Evolutionary conservation across 2,329 filamentous ascomycete genomes (phyloP), one percentile per base, ranked within the genome.

Genomic region (Acrocalymma vagum): DNA sequence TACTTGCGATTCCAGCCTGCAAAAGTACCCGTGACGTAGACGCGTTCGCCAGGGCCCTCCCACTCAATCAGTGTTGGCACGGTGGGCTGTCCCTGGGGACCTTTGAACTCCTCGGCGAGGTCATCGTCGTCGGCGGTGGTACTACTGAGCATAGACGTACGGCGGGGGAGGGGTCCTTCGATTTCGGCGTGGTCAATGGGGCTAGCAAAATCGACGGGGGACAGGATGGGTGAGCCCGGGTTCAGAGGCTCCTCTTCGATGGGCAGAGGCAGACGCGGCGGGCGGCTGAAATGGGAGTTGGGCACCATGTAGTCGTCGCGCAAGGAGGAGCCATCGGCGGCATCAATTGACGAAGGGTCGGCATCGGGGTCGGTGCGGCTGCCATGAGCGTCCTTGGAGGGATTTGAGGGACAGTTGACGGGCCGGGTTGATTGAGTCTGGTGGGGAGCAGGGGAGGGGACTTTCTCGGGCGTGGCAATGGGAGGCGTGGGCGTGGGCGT

Each of bases 1-100:
- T 92, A 95, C 73, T 97, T 97, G 68, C 88, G 87, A 72, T 95
- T 91, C 94, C 94, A 99, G 18, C 93, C 89, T 59, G 95, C 95
- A 65, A 97, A 96, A 14, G 94, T 97, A 53, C 93, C 93, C 1
- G 94, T 99, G 29, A 99, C 91, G 69, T 96, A 99, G 51, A 97
- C 84, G 71, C 92, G 95, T 42, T 95, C 88, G 43, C 89, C 92
- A 36, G 84, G 84, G 7, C 83, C 81, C 53, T 81, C 82, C 94
- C 94, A 99, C 71, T 95, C 88, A 43, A 99, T 84, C 42, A 82
- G 76, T 2, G 90, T 95, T 2, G 90, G 89, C 27, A 97, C 88
- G 6, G 88, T 88, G 25, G 88, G 87, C 48, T 86, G 82, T 60
- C 89, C 86, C 22, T 88, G 83, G 14, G 73, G 68, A 43, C 72